A percentile compares a stretch with the other conserved stretches of the same genome.
phyloP scores from a whole-genome alignment of 192 early-diverging fungal genomes.

The Rhizophagus sp. region DNA sequence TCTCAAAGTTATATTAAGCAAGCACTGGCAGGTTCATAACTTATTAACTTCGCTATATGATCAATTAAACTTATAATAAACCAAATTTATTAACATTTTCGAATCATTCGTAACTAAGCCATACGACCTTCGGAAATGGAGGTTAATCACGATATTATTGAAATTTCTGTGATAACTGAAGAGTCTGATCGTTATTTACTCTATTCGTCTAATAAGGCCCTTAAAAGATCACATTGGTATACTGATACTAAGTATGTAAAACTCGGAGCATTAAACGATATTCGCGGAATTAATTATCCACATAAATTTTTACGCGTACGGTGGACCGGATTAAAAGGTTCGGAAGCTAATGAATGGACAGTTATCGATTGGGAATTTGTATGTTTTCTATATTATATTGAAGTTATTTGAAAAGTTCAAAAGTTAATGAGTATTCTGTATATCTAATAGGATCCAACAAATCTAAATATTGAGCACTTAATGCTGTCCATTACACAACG shows the following conservation, averaged over 20 bases:
- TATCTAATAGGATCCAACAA: conserved; percentile 2
- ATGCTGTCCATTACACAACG: conserved; percentile 1
- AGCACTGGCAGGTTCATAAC: background rate
- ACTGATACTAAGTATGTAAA: conserved; percentile 13
- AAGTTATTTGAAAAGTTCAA: too few relatives aligned
- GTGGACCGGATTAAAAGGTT: conserved; percentile 11
- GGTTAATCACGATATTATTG: conserved; percentile 5
- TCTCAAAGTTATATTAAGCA: background rate
- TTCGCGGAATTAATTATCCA: conserved; percentile 18
- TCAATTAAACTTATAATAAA: background rate
- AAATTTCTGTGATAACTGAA: conserved; percentile 10
- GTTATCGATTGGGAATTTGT: conserved; percentile 29
- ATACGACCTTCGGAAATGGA: background rate
- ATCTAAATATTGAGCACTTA: conserved; percentile 22
- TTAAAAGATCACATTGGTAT: background rate
- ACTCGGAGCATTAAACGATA: background rate
- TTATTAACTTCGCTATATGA: background rate
- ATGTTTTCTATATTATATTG: background rate
- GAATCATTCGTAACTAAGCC: background rate
- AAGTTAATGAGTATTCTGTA: background rate
- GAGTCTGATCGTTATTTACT: background rate
- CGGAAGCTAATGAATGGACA: background rate
- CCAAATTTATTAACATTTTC: background rate
- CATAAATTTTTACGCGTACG: conserved; percentile 13
- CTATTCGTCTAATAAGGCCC: background rate